Evolutionary conservation across 148 eudicot species (phyloP).

Genomic region (Rhododendron mucronatum): DNA sequence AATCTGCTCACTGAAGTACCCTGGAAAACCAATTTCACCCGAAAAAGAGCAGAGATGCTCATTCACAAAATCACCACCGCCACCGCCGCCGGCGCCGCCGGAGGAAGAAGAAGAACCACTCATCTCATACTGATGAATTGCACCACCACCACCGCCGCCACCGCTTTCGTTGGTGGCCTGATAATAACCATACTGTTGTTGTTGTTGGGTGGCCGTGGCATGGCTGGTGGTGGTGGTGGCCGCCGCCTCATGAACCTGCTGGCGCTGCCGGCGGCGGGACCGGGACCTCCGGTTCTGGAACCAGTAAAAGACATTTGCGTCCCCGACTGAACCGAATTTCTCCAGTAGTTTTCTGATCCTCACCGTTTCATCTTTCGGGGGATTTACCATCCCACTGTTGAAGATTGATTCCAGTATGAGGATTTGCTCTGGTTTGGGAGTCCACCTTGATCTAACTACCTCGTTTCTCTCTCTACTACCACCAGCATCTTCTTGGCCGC

Average conservation of each 20-base stretch:
- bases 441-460: conserved; percentile 78
- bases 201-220: neutral
- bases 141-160: conserved; percentile 14
- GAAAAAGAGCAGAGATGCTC: conserved; percentile 17
- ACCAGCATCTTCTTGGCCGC: neutral
- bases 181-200: neutral
- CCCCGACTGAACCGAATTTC: conserved; percentile 79
- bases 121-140: conserved; percentile 3
- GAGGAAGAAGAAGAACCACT: conserved; percentile 16
- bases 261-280: conserved; percentile 73
- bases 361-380: conserved; percentile 80
- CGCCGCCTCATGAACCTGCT: conserved; percentile 49
- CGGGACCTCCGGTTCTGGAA: conserved; percentile 89
- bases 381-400: conserved; percentile 92
- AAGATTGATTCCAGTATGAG: conserved; percentile 79
- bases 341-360: conserved; percentile 67
- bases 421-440: conserved; percentile 87
- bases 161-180: neutral
- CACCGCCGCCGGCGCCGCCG: neutral
- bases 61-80: neutral
- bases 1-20: conserved; percentile 14
- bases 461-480: conserved; percentile 30
- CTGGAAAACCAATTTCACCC: conserved; percentile 18
- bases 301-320: conserved; percentile 94
- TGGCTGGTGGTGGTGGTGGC: neutral